Evolutionary conservation across 139 green algal species (phyloP).

Genomic region (Coccomyxa sp.): DNA sequence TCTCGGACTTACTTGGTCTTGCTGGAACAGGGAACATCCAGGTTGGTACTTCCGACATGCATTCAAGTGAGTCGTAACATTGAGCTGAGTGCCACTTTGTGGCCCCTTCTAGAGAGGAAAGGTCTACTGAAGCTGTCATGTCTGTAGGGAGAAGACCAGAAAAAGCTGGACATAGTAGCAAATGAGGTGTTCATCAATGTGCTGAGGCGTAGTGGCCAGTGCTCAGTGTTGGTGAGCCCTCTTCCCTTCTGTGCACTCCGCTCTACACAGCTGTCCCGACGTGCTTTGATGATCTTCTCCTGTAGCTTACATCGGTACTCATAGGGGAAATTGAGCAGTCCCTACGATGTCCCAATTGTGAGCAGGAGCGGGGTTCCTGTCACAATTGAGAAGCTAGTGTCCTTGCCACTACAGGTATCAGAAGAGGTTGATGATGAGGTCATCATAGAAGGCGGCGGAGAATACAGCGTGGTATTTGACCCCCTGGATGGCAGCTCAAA

Average conservation of each 20-base stretch:
- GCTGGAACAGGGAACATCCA: slow-evolving; percentile 54
- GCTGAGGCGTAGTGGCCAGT: slow-evolving; percentile 41
- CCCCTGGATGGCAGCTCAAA: slow-evolving; percentile 66
- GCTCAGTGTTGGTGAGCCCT: slow-evolving; percentile 41
- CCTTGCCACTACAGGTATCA: slow-evolving; percentile 28
- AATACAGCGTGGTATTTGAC: slow-evolving; percentile 65
- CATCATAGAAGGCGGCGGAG: slow-evolving; percentile 35
- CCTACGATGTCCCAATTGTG: too few relatives aligned
- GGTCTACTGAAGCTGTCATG: not conserved
- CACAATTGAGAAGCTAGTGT: too few relatives aligned
- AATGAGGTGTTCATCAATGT: slow-evolving; percentile 67
- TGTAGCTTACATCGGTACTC: too few relatives aligned
- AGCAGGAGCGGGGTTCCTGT: too few relatives aligned
- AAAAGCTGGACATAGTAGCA: slow-evolving; percentile 68
- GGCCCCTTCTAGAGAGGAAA: not conserved
- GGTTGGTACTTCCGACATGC: not conserved
- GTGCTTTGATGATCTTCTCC: too few relatives aligned
- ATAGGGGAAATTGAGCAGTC: too few relatives aligned
- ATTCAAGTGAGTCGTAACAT: not conserved
- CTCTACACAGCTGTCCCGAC: too few relatives aligned
- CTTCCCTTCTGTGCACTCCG: not conserved
- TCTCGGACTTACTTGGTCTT: slow-evolving; percentile 51
- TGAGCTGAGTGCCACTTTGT: not conserved
- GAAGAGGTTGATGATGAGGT: slow-evolving; percentile 63
- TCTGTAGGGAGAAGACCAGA: slow-evolving; percentile 66